Percentiles rank a stretch among this genome's conserved stretches.
These are phyloP conservation scores for Microstegium vimineum DNA, from an alignment of 176 grass and related monocot species.

Conservation along the genomic window DNA sequence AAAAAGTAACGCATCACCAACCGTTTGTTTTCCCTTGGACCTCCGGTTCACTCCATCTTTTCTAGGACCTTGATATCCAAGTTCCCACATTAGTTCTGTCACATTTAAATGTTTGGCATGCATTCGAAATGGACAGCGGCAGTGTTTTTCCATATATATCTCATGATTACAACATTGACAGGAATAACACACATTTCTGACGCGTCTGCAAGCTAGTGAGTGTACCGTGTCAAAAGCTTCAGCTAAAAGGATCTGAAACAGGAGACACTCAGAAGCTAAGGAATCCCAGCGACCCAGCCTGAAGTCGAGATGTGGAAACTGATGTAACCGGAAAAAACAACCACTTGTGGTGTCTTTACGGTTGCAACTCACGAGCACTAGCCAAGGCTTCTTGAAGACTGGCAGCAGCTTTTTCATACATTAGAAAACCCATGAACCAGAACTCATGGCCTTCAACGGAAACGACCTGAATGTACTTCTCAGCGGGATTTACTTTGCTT, in stretches of 20 bases:
- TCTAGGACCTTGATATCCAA: too few relatives aligned
- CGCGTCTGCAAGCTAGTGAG: constrained; percentile 32
- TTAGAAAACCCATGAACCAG: constrained; percentile 91
- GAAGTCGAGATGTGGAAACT: not conserved
- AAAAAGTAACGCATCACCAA: not conserved
- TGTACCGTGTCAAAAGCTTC: constrained; percentile 22
- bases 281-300: not conserved
- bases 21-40: not conserved
- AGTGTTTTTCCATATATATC: constrained; percentile 31
- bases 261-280: constrained; percentile 19
- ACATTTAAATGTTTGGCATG: constrained; percentile 17
- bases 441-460: constrained; percentile 83
- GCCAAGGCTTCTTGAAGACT: constrained; percentile 73
- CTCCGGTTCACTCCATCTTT: not conserved
- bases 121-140: constrained; percentile 22
- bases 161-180: constrained; percentile 39
- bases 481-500: constrained; percentile 65
- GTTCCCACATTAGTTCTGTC: not conserved
- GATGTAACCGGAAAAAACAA: not conserved
- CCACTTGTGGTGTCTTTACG: constrained; percentile 23
- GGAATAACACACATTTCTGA: constrained; percentile 25
- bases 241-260: constrained; percentile 26
- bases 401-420: constrained; percentile 59
- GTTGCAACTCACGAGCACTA: constrained; percentile 56
- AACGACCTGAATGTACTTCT: constrained; percentile 82